Evolutionary conservation across 1,139 yeast species (phyloP).

Genomic region (Wickerhamomyces sp.): DNA sequence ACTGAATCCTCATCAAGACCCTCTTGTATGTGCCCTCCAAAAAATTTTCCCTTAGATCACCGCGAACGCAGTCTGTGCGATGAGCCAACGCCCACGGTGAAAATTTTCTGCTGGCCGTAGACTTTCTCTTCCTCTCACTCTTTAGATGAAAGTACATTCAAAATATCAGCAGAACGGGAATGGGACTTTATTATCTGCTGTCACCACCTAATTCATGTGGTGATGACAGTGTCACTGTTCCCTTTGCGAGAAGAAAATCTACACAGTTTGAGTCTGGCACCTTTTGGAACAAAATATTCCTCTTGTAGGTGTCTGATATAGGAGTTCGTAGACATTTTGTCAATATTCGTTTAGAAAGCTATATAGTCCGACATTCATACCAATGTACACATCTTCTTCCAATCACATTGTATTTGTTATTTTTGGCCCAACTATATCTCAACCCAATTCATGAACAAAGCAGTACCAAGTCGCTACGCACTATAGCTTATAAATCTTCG

Average conservation of each 20-base stretch:
- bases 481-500: too few species aligned
- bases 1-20: neutral
- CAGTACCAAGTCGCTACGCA: too few species aligned
- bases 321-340: constrained; percentile 21
- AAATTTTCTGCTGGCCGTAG: neutral
- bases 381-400: too few species aligned
- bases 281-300: constrained; percentile 5
- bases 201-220: neutral
- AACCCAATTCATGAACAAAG: too few species aligned
- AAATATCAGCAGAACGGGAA: constrained; percentile 13
- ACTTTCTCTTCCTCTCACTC: neutral
- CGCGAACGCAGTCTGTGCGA: neutral
- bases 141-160: constrained; percentile 10
- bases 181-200: neutral
- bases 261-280: constrained; percentile 28
- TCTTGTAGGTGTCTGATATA: constrained; percentile 26
- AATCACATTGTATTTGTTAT: too few species aligned
- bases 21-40: neutral
- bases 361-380: too few species aligned
- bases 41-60: neutral
- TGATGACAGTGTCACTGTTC: neutral
- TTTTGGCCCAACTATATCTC: too few species aligned
- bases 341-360: too few species aligned
- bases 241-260: constrained; percentile 19
- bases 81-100: neutral